Conservation (phyloP, 1,139 yeast genomes). For the Kodamaea arcana region DNA sequence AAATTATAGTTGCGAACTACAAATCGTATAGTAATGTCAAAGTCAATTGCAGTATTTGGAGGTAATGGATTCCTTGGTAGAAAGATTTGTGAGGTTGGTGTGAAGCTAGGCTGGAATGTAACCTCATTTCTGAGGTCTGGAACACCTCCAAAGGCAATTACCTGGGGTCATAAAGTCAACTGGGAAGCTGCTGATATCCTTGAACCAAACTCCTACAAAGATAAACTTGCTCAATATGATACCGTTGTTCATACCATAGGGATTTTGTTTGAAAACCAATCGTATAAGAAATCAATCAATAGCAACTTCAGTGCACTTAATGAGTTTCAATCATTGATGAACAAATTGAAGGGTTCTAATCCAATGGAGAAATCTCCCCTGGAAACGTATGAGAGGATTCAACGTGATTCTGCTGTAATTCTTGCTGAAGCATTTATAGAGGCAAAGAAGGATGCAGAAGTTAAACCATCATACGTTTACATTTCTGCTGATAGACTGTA, state of each 20-base stretch:
- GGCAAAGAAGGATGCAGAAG: conserved; percentile 9
- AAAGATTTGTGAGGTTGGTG: conserved; percentile 68
- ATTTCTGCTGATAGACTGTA: conserved; percentile 75
- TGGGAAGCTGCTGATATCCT: conserved; percentile 72
- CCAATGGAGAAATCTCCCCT: conserved; percentile 50
- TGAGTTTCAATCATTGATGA: conserved; percentile 28
- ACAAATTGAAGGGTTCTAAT: conserved; percentile 36
- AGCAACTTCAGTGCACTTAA: conserved; percentile 33
- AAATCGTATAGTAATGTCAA: conserved; percentile 15
- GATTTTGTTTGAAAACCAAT: conserved; percentile 58
- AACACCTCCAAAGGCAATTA: conserved; percentile 39
- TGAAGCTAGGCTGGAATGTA: conserved; percentile 59
- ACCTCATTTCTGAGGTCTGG: conserved; percentile 63
- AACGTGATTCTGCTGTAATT: conserved; percentile 64
- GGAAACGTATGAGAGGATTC: conserved; percentile 57
- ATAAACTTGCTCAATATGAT: conserved; percentile 43
- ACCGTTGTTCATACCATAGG: conserved; percentile 88
- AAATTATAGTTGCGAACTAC: too few relatives aligned
- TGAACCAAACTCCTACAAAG: conserved; percentile 52
- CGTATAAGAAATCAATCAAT: conserved; percentile 57
- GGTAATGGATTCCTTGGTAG: conserved; percentile 81
- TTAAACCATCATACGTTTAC: conserved; percentile 57
- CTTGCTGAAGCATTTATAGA: conserved; percentile 55
- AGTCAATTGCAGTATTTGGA: conserved; percentile 66
- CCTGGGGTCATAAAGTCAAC: conserved; percentile 57